Percentiles rank a stretch among this genome's conserved stretches.
phyloP scores from a whole-genome alignment of 768 basidiomycete species.

The Tulasnella sp. region DNA sequence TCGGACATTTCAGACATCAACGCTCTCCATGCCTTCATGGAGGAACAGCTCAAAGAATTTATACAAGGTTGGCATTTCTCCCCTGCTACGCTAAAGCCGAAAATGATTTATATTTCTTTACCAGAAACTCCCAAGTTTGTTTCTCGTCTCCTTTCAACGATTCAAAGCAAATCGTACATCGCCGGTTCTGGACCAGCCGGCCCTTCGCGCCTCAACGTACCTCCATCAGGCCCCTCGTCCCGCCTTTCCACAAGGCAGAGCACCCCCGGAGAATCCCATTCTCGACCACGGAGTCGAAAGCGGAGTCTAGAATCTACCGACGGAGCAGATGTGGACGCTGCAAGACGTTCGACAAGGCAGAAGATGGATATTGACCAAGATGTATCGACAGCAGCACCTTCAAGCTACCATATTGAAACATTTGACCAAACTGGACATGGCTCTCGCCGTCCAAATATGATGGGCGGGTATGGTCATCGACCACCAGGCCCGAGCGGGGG shows the following conservation, averaged over 20 bases:
- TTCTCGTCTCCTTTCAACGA: conserved; percentile 76
- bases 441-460: conserved; percentile 29
- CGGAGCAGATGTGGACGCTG: conserved; percentile 40
- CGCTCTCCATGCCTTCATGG: conserved; percentile 77
- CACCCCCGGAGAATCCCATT: conserved; percentile 40
- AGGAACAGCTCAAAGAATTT: conserved; percentile 81
- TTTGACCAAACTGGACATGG: conserved; percentile 30
- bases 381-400: not conserved
- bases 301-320: conserved; percentile 62
- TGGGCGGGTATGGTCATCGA: conserved; percentile 34
- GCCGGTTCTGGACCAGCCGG: conserved; percentile 57
- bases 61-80: conserved; percentile 55
- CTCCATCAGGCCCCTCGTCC: conserved; percentile 52
- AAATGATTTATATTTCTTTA: conserved; percentile 9
- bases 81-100: not conserved
- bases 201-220: conserved; percentile 71
- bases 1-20: conserved; percentile 51
- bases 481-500: conserved; percentile 61
- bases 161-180: conserved; percentile 80
- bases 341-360: conserved; percentile 58
- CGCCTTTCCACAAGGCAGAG: conserved; percentile 31
- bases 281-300: conserved; percentile 56
- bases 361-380: conserved; percentile 41
- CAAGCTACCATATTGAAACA: conserved; percentile 24
- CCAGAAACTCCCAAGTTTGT: conserved; percentile 72